Evolutionary conservation across 139 green algal species (phyloP).

Genomic region (Mesostigma viride): DNA sequence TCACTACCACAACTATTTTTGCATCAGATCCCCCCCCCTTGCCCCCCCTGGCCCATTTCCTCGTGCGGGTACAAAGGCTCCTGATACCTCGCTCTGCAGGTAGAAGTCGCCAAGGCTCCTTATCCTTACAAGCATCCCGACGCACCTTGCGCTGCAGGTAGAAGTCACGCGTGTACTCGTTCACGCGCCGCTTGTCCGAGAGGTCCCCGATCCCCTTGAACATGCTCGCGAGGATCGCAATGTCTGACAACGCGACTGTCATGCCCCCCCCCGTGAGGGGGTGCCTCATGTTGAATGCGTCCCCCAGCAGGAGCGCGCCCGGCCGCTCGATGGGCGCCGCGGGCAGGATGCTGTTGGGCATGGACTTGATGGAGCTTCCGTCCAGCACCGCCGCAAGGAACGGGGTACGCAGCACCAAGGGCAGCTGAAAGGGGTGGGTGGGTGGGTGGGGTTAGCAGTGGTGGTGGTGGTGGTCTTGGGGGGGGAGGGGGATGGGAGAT

Average conservation of each 20-base stretch:
- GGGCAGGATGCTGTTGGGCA: conserved; percentile 76
- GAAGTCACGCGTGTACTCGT: too few species aligned
- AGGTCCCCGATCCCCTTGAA: conserved; percentile 60
- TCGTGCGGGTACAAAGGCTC: too few species aligned
- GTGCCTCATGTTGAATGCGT: conserved; percentile 98
- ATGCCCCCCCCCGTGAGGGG: conserved; percentile 69
- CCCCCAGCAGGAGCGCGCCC: conserved; percentile 83
- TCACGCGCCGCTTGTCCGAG: conserved; percentile 56
- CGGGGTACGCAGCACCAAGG: conserved; percentile 46
- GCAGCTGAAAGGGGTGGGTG: conserved; percentile 29
- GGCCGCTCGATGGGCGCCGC: conserved; percentile 27
- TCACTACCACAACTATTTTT: too few species aligned
- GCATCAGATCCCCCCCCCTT: too few species aligned
- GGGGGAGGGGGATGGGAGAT: not conserved
- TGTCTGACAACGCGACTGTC: conserved; percentile 87
- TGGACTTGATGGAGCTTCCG: conserved; percentile 51
- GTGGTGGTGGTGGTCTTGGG: too few species aligned
- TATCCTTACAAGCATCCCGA: too few species aligned
- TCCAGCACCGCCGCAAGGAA: conserved; percentile 56
- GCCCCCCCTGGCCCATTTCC: too few species aligned
- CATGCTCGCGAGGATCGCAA: conserved; percentile 62
- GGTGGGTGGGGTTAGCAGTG: too few species aligned
- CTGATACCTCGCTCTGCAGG: too few species aligned
- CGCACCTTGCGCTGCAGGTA: too few species aligned
- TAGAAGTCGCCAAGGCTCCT: too few species aligned